These are phyloP conservation scores for Boletellus deceptivus DNA, from an alignment of 1,284 basidiomycete species.

Conservation along the genomic window DNA sequence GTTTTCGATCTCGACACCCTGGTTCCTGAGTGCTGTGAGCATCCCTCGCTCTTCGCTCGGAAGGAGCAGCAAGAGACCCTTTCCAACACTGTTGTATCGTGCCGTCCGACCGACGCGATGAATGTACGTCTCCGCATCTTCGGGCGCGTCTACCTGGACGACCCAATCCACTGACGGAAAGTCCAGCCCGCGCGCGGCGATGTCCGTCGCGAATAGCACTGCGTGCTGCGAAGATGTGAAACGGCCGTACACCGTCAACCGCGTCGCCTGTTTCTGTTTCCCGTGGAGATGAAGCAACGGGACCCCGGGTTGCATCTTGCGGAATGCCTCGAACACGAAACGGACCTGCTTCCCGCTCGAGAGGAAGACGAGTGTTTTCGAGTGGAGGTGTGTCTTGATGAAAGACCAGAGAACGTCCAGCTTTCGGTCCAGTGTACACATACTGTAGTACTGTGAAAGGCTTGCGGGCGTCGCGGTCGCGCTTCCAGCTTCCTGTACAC, in stretches of 20 bases:
- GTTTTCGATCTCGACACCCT: slow-evolving; percentile 73
- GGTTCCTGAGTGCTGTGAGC: slow-evolving; percentile 67
- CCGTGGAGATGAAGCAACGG: slow-evolving; percentile 93
- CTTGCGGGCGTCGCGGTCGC: slow-evolving; percentile 56
- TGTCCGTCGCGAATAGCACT: slow-evolving; percentile 93
- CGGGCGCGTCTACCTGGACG: slow-evolving; percentile 94
- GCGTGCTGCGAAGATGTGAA: slow-evolving; percentile 81
- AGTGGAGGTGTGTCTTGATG: slow-evolving; percentile 91
- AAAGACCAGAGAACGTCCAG: slow-evolving; percentile 94
- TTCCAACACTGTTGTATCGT: slow-evolving; percentile 88
- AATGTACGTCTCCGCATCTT: slow-evolving; percentile 98
- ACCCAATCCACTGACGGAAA: slow-evolving; percentile 99
- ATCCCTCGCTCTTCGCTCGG: slow-evolving; percentile 95
- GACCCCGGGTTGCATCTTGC: slow-evolving; percentile 91
- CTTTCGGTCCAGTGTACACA: slow-evolving; percentile 85
- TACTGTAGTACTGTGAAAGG: slow-evolving; percentile 89
- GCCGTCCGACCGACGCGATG: slow-evolving; percentile 97
- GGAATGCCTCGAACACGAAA: slow-evolving; percentile 96
- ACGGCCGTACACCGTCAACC: slow-evolving; percentile 78
- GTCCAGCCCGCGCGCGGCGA: slow-evolving; percentile 95
- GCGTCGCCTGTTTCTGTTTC: slow-evolving; percentile 93
- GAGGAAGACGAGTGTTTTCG: slow-evolving; percentile 92
- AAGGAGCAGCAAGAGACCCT: slow-evolving; percentile 78
- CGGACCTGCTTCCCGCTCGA: slow-evolving; percentile 97
- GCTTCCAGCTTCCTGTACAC: slow-evolving; percentile 51